Conservation (phyloP, 2,329 filamentous ascomycete genomes). For the Penicillium sp. region DNA sequence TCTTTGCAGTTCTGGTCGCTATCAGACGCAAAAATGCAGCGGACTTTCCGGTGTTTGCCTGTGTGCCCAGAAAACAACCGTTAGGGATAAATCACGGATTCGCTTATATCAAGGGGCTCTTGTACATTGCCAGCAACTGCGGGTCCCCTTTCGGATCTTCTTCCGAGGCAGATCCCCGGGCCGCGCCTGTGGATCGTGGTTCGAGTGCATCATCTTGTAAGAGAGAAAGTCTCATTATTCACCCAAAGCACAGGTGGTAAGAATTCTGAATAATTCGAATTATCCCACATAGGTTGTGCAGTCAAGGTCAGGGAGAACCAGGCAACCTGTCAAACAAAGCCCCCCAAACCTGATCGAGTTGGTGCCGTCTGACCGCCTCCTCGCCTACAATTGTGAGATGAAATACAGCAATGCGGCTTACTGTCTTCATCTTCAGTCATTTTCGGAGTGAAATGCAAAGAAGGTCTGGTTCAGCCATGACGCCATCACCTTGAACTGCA, state of each 20-base stretch:
- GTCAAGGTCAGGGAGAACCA: not conserved
- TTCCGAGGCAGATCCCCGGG: conserved; percentile 12
- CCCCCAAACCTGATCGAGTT: not conserved
- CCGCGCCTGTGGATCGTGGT: not conserved
- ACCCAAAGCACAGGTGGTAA: not conserved
- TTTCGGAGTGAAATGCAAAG: too few species aligned
- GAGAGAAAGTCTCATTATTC: not conserved
- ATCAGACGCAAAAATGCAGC: conserved; percentile 11
- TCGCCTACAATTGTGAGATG: not conserved
- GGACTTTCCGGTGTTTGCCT: conserved; percentile 18
- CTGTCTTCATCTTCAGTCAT: not conserved
- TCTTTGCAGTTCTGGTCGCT: conserved; percentile 10
- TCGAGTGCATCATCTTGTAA: not conserved
- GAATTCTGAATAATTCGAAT: not conserved
- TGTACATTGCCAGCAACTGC: conserved; percentile 19
- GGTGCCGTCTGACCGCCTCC: not conserved
- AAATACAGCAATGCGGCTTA: not conserved
- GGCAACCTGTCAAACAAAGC: not conserved
- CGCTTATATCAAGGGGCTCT: not conserved
- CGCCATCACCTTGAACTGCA: not conserved
- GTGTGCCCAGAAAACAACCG: not conserved
- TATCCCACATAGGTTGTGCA: not conserved
- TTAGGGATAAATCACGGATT: not conserved
- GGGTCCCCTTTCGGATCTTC: conserved; percentile 17
- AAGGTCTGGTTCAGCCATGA: not conserved